These are phyloP conservation scores for Amoebophrya sp. DNA, from an alignment of 169 alveolate species.

Conservation along the genomic window DNA sequence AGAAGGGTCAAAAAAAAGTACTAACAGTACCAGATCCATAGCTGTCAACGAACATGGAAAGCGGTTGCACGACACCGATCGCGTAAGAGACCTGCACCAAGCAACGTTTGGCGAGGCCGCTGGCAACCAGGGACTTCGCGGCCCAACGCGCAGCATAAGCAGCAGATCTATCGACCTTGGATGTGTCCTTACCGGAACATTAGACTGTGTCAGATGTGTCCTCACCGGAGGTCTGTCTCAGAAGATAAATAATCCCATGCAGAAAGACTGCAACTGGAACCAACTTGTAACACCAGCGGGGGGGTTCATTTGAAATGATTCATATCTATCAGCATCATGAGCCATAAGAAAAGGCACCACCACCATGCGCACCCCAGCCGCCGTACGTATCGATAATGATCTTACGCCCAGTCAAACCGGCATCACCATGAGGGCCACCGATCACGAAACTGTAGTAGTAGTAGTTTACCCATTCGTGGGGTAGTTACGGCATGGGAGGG, in stretches of 20 bases:
- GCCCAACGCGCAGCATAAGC: slow-evolving; percentile 97
- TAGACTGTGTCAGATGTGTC: too few relatives aligned
- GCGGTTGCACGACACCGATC: slow-evolving; percentile 94
- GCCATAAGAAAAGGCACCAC: too few relatives aligned
- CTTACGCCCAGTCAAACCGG: slow-evolving; percentile 94
- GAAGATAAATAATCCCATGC: too few relatives aligned
- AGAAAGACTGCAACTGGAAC: too few relatives aligned
- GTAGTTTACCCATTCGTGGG: too few relatives aligned
- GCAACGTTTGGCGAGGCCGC: slow-evolving; percentile 87
- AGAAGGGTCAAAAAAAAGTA: too few relatives aligned
- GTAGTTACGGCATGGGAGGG: too few relatives aligned
- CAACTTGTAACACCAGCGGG: too few relatives aligned
- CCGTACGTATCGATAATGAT: slow-evolving; percentile 99
- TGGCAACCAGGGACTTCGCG: slow-evolving; percentile 94
- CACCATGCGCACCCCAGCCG: slow-evolving; percentile 99
- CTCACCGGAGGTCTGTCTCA: too few relatives aligned
- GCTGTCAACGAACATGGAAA: slow-evolving; percentile 79
- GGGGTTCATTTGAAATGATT: too few relatives aligned
- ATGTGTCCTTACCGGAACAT: slow-evolving; percentile 98
- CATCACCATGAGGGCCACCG: slow-evolving; percentile 99
- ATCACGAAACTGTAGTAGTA: slow-evolving; percentile 82
- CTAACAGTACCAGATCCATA: neutral
- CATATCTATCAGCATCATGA: too few relatives aligned
- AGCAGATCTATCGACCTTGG: slow-evolving; percentile 98
- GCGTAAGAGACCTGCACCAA: slow-evolving; percentile 93